Conservation (phyloP, 2,329 filamentous ascomycete species). For the Apiospora pterosperma region DNA sequence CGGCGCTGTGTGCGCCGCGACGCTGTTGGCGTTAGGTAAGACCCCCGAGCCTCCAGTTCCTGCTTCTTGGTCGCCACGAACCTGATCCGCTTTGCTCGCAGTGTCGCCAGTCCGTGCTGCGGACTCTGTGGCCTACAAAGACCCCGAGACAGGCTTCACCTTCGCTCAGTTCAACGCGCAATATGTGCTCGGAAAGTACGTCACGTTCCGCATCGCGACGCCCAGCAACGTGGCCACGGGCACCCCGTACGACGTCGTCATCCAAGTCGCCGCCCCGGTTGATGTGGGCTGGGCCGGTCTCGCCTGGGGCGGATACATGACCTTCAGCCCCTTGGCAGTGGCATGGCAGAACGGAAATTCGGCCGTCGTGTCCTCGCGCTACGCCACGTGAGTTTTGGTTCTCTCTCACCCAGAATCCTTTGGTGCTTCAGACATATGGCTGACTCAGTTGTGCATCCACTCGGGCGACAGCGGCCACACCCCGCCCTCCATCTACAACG, state of each 20-base stretch:
- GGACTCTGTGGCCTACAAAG: conserved; percentile 20
- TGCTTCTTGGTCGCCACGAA: not conserved
- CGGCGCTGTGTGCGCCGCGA: not conserved
- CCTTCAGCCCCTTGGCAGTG: conserved; percentile 42
- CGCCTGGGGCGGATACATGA: conserved; percentile 48
- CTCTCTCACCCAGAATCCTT: not conserved
- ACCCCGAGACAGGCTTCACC: conserved; percentile 26
- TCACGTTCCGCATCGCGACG: conserved; percentile 33
- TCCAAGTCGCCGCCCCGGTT: conserved; percentile 41
- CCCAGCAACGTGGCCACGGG: conserved; percentile 25
- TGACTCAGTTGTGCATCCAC: too few species aligned
- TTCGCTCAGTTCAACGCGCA: conserved; percentile 23
- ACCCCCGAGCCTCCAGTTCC: too few species aligned
- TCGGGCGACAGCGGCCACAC: conserved; percentile 28
- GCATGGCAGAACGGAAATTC: conserved; percentile 40
- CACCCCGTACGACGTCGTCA: conserved; percentile 34
- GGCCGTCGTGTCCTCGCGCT: conserved; percentile 38
- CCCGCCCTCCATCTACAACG: conserved; percentile 26
- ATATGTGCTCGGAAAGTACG: conserved; percentile 22
- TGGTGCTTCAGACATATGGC: not conserved
- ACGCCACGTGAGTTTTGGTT: conserved; percentile 37
- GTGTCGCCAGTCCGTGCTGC: conserved; percentile 11
- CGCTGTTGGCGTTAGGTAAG: not conserved
- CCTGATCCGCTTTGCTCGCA: not conserved
- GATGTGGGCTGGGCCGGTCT: conserved; percentile 44